phyloP scores from a whole-genome alignment of 2,329 filamentous ascomycete species.

The Xylariaceae sp. region DNA sequence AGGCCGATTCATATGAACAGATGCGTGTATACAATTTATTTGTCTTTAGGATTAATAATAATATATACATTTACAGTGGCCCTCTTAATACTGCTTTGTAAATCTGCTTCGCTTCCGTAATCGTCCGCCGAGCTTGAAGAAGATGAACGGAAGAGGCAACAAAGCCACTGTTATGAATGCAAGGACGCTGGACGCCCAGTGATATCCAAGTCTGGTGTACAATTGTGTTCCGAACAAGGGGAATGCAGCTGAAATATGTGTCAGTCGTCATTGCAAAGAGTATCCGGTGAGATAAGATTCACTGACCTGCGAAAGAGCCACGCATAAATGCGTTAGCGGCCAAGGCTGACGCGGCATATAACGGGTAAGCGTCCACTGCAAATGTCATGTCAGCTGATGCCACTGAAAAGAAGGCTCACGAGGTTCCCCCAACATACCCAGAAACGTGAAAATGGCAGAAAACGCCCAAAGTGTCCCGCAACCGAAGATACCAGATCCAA shows the following conservation, averaged over 20 bases:
- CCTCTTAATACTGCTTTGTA: background rate
- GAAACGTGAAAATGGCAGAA: slow-evolving; percentile 81
- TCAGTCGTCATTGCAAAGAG: slow-evolving; percentile 12
- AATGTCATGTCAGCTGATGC: slow-evolving; percentile 10
- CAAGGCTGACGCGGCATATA: slow-evolving; percentile 72
- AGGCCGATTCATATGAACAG: background rate
- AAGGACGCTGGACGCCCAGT: slow-evolving; percentile 63
- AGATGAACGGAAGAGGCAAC: slow-evolving; percentile 61
- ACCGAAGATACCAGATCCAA: slow-evolving; percentile 69
- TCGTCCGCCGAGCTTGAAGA: slow-evolving; percentile 57
- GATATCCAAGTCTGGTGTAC: slow-evolving; percentile 65
- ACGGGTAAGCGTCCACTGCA: slow-evolving; percentile 69
- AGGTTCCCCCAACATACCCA: slow-evolving; percentile 60
- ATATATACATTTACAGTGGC: background rate
- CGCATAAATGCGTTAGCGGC: slow-evolving; percentile 80
- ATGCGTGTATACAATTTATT: background rate
- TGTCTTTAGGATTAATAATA: background rate
- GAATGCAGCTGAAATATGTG: slow-evolving; percentile 56
- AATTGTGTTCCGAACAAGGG: slow-evolving; percentile 71
- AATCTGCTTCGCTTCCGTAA: slow-evolving; percentile 48
- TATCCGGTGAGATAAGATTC: no score
- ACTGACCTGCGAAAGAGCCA: slow-evolving; percentile 66
- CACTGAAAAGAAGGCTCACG: background rate
- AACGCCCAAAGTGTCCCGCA: slow-evolving; percentile 71
- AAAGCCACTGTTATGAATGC: slow-evolving; percentile 59